Evolutionary conservation across 306 rosid species (phyloP).

Genomic region (Cucurbita ficifolia): DNA sequence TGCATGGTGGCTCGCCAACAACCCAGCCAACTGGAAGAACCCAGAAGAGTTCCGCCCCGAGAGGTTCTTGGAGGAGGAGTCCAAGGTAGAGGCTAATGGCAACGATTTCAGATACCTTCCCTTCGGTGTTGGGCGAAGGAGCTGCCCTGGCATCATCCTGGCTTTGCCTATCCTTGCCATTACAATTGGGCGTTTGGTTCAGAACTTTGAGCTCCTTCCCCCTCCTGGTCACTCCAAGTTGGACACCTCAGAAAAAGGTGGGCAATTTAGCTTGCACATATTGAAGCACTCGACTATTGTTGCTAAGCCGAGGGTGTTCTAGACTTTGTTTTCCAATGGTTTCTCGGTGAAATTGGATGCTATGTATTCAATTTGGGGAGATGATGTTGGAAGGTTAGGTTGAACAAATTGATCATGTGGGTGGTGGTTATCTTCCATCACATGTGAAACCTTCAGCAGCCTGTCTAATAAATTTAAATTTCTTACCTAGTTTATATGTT

Average conservation of each 20-base stretch:
- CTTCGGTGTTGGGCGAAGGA: slow-evolving; percentile 71
- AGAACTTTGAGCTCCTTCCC: slow-evolving; percentile 70
- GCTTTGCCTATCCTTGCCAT: slow-evolving; percentile 80
- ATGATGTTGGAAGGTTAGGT: too few relatives aligned
- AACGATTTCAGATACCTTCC: slow-evolving; percentile 83
- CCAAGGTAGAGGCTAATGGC: slow-evolving; percentile 80
- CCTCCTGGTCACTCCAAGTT: slow-evolving; percentile 65
- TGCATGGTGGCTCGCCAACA: slow-evolving; percentile 86
- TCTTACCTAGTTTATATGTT: too few relatives aligned
- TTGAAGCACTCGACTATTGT: slow-evolving; percentile 76
- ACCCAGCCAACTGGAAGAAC: slow-evolving; percentile 69
- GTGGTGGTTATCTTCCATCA: too few relatives aligned
- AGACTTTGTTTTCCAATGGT: not conserved
- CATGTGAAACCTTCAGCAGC: too few relatives aligned
- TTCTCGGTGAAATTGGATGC: too few relatives aligned
- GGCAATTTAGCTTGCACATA: slow-evolving; percentile 83
- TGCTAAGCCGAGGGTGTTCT: slow-evolving; percentile 40
- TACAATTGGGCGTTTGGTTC: slow-evolving; percentile 67
- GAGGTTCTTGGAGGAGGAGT: slow-evolving; percentile 74
- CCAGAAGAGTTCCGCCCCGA: slow-evolving; percentile 80
- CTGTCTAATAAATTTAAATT: too few relatives aligned
- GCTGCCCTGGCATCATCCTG: slow-evolving; percentile 83
- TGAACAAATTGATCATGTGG: too few relatives aligned
- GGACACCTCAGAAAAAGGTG: slow-evolving; percentile 73
- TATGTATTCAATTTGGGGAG: too few relatives aligned